A percentile compares a stretch with the other conserved stretches of the same genome.
Conservation (phyloP, 2,329 filamentous ascomycete species). For the Colletotrichum graminicola region DNA sequence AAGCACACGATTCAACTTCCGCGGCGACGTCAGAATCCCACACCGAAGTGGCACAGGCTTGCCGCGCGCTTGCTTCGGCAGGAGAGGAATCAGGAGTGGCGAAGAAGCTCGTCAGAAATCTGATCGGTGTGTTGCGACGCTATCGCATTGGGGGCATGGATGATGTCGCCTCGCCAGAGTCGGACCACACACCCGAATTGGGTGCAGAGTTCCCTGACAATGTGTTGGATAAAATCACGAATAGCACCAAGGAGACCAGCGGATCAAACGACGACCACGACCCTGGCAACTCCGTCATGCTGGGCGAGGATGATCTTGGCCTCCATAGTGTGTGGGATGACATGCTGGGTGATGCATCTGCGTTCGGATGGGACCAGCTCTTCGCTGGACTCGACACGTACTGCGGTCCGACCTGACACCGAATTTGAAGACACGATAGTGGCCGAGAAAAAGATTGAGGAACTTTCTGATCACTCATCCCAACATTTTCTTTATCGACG, state of each 20-base stretch:
- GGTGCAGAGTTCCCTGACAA: not conserved
- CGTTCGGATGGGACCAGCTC: constrained; percentile 45
- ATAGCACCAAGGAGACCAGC: not conserved
- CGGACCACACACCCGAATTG: not conserved
- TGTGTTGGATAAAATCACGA: not conserved
- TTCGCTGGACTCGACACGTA: constrained; percentile 46
- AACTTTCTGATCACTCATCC: too few relatives aligned
- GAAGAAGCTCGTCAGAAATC: constrained; percentile 41
- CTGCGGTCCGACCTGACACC: constrained; percentile 30
- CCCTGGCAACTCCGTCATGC: not conserved
- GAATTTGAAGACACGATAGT: not conserved
- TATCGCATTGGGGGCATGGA: constrained; percentile 40
- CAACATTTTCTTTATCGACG: too few relatives aligned
- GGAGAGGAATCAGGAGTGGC: constrained; percentile 44
- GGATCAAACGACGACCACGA: not conserved
- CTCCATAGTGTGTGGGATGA: constrained; percentile 43
- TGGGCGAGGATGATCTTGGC: constrained; percentile 14
- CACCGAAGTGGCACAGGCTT: constrained; percentile 42
- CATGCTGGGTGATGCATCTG: constrained; percentile 36
- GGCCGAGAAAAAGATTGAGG: too few relatives aligned
- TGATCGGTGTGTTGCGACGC: constrained; percentile 42
- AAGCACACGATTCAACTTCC: too few relatives aligned
- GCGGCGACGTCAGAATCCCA: constrained; percentile 20
- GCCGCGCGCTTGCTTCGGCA: constrained; percentile 41
- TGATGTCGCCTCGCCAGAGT: not conserved